Percentiles rank a stretch among this genome's conserved stretches.
phyloP scores from a whole-genome alignment of 164 flowering plant species.

The Magnolia sinica region DNA sequence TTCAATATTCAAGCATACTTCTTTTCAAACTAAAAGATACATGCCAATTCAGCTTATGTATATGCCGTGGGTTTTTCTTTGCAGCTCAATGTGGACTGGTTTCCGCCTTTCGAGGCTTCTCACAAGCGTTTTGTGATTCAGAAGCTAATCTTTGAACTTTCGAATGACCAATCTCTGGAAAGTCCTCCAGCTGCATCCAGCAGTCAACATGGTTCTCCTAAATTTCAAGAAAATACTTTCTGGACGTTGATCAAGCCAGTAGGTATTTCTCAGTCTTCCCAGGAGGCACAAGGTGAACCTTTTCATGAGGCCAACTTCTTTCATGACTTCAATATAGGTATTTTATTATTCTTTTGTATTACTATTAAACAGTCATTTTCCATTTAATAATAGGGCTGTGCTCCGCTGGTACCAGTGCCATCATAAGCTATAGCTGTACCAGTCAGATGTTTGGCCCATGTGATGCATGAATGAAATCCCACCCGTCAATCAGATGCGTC shows the following conservation, averaged over 20 bases:
- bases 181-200: constrained; percentile 16
- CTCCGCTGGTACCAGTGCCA: background rate
- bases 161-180: constrained; percentile 31
- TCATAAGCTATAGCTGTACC: too few species aligned
- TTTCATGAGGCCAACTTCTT: constrained; percentile 31
- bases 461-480: too few species aligned
- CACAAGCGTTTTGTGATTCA: constrained; percentile 69
- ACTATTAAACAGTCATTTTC: background rate
- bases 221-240: constrained; percentile 29
- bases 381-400: background rate
- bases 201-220: constrained; percentile 27
- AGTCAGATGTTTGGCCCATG: too few species aligned
- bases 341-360: background rate
- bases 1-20: background rate
- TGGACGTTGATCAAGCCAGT: constrained; percentile 46
- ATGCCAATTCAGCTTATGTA: background rate
- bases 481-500: too few species aligned
- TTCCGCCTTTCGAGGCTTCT: constrained; percentile 77
- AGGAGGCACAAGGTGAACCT: constrained; percentile 31
- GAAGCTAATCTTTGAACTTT: constrained; percentile 58
- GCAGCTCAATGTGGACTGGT: constrained; percentile 83
- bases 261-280: constrained; percentile 31
- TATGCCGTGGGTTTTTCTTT: constrained; percentile 6
- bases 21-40: background rate
- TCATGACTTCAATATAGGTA: constrained; percentile 47